phyloP scores from a whole-genome alignment of 441 rosid genomes.

The Melastoma candidum region DNA sequence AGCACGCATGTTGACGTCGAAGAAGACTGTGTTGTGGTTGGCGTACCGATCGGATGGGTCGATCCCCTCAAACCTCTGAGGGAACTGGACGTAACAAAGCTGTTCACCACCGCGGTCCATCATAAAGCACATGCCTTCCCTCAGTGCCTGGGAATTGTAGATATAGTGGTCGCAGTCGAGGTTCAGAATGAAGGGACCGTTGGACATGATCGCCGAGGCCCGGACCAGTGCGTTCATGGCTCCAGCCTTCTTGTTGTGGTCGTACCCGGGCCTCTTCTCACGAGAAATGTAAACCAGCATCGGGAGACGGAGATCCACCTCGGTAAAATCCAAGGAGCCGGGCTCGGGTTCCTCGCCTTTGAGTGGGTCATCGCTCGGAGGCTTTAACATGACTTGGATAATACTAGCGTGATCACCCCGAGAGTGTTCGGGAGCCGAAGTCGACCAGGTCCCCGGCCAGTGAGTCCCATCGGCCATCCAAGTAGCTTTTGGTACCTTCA shows the following conservation, averaged over 20 bases:
- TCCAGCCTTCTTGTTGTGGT: slow-evolving; percentile 18
- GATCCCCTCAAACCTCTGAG: slow-evolving; percentile 17
- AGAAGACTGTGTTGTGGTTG: slow-evolving; percentile 17
- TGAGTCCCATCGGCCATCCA: too few species aligned
- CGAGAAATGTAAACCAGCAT: slow-evolving; percentile 17
- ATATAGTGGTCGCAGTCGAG: slow-evolving; percentile 17
- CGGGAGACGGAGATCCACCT: slow-evolving; percentile 16
- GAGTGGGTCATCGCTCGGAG: slow-evolving; percentile 16
- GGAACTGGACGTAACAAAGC: slow-evolving; percentile 17
- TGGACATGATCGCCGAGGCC: slow-evolving; percentile 18
- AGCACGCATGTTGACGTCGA: slow-evolving; percentile 19
- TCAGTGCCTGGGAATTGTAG: slow-evolving; percentile 17
- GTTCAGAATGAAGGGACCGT: slow-evolving; percentile 16
- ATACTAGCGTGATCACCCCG: too few species aligned
- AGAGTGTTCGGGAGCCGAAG: too few species aligned
- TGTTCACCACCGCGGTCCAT: slow-evolving; percentile 18
- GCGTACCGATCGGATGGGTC: slow-evolving; percentile 18
- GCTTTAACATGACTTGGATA: too few species aligned
- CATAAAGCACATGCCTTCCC: slow-evolving; percentile 18
- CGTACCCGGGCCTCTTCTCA: slow-evolving; percentile 16
- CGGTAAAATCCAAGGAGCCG: slow-evolving; percentile 7
- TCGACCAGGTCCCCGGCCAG: too few species aligned
- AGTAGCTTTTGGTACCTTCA: too few species aligned
- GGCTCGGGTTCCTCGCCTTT: slow-evolving; percentile 7
- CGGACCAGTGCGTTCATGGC: slow-evolving; percentile 20